Base-by-base conservation (phyloP, 1,284 basidiomycete species). In the Sanguinoderma infundibulare region DNA sequence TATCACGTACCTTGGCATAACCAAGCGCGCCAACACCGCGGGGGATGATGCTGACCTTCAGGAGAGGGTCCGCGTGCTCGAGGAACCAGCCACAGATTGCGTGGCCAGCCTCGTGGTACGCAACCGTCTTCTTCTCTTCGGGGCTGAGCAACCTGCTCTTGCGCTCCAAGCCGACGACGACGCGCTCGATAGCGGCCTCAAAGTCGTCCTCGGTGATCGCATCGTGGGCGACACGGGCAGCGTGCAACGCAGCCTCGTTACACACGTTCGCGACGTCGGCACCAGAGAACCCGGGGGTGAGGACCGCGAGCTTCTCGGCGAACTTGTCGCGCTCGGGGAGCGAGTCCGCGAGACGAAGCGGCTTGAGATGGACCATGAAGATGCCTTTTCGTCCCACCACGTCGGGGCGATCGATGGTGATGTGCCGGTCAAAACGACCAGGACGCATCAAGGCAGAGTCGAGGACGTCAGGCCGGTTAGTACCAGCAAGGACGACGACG, bases 191-290 rank as follows among this genome's bases (percentile, higher is more conserved):
- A 9, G 98, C 97, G 61, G 91, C 94, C 74, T 98, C 97, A 74
- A 99, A 99, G 79, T 98, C 94, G 49, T 83, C 80, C 67, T 96
- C 91, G 57, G 87, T 86, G 24, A 99, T 91, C 36, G 78, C 85
- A 47, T 96, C 92, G 17, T 92, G 89, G 6, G 85, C 84, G 57
- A 90, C 87, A 57, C 98, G 89, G 26, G 98, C 98, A 17, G 97
- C 97, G 65, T 98, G 94, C 35, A 99, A 81, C 0, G 98, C 97
- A 53, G 95, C 96, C 77, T 99, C 98, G 75, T 99, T 99, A 75
- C 95, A 98, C 14, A 99, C 97, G 72, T 99, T 99, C 64, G 96
- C 97, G 68, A 99, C 96, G 74, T 99, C 98, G 4, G 97, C 97
- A 70, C 98, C 98, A 26, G 95, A 97, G 81, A 99, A 99, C 0